Evolutionary conservation across 352 stramenopile genomes (phyloP), one percentile per base, ranked within the genome.

Genomic region (Phytopythium chamaehyphon): DNA sequence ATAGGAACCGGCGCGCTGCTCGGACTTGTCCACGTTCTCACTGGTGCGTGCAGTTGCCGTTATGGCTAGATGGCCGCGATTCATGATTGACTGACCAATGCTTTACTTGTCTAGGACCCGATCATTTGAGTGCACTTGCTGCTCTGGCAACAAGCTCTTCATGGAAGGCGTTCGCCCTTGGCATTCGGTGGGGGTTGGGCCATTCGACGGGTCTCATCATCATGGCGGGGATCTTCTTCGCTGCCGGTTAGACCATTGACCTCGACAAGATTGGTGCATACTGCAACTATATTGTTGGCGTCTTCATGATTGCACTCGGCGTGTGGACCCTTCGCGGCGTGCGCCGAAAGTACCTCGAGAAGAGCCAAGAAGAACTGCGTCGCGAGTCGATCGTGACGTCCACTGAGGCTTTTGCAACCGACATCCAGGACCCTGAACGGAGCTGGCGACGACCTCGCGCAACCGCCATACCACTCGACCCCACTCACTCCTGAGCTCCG

Each of bases 161-260:
- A 15, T 90, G 71, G 62, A 64, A 66, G 21, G 76, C 86, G 2
- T 97, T 97, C 57, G 62, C 70, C 7, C 71, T 97, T 3, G 89
- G 89, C 8, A 66, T 97, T 12, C 83, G 86, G 64, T 98, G 90
- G 90, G 90, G 92, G n/a, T 75, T 89, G 23, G 90, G 90, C 35
- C 90, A 98, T 65, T 92, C 72, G n/a, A 83, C 90, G 18, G 92
- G 92, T 2, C 70, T 98, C 22, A 54, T 98, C 46, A 49, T 90
- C 59, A 90, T 93, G 79, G 90, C 67, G 49, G 64, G 76, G 43
- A 81, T 80, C 60, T 96, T 82, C 71, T 95, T 80, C 69, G 90
- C 69, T 9, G 64, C 55, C 24, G 76, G 64, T 51, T 66, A 63
- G 55, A 79, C 59, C 10, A 55, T 76, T 49, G 63, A 78, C 38